Percentiles rank a stretch among this genome's conserved stretches.
Evolutionary conservation across 768 basidiomycete genomes (phyloP).

Genomic region (Cyathus striatus): DNA sequence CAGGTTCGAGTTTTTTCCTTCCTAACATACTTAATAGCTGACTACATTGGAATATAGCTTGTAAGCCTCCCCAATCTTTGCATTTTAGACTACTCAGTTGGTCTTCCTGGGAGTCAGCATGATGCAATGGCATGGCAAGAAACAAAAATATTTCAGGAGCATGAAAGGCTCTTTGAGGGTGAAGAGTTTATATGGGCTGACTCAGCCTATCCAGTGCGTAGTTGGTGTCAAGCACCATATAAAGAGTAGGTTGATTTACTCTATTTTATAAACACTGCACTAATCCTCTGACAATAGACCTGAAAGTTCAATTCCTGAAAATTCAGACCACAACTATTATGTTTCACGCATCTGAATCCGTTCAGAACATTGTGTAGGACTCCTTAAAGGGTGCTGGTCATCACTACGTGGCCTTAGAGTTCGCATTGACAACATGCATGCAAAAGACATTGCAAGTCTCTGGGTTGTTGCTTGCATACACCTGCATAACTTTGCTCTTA

Average conservation of each 20-base stretch:
- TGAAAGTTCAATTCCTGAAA: conserved; percentile 12
- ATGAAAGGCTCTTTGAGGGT: conserved; percentile 8
- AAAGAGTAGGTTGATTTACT: conserved; percentile 10
- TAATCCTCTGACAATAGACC: conserved; percentile 9
- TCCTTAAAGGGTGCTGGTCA: conserved; percentile 19
- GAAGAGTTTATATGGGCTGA: conserved; percentile 24
- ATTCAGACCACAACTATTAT: conserved; percentile 15
- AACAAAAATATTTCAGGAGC: conserved; percentile 16
- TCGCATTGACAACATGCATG: conserved; percentile 12
- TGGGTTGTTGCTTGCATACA: conserved; percentile 26
- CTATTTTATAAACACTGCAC: not conserved
- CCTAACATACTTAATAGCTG: not conserved
- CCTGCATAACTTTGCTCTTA: conserved; percentile 23
- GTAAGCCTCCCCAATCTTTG: conserved; percentile 11
- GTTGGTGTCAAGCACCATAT: conserved; percentile 16
- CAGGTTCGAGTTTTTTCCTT: conserved; percentile 13
- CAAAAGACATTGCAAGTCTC: conserved; percentile 11
- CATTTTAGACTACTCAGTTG: conserved; percentile 23
- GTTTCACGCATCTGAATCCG: conserved; percentile 18
- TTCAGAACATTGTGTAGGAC: conserved; percentile 25
- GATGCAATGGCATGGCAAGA: conserved; percentile 24
- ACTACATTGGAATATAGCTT: conserved; percentile 6
- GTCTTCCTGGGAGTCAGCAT: conserved; percentile 25
- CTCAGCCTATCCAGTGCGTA: conserved; percentile 20
- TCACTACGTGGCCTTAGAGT: conserved; percentile 19